Conservation (phyloP, 2,329 filamentous ascomycete species). For the Xylaria multiplex region DNA sequence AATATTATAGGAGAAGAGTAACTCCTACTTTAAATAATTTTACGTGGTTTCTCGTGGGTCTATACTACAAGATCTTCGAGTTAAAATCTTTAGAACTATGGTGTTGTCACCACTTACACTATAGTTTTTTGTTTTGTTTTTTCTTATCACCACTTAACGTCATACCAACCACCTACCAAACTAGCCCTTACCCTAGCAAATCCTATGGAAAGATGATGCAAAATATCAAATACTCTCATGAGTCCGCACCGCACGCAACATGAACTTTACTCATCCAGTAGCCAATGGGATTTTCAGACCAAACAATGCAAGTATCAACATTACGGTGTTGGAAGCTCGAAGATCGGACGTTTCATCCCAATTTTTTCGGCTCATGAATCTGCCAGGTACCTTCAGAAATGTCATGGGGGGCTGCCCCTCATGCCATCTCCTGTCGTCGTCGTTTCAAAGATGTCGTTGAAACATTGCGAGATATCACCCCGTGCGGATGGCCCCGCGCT, state of each 20-base stretch:
- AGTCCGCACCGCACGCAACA: not conserved
- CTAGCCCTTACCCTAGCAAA: not conserved
- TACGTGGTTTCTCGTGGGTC: not conserved
- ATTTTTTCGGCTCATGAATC: not conserved
- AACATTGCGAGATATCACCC: conserved; percentile 14
- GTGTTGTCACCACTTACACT: too few relatives aligned
- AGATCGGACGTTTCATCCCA: conserved; percentile 30
- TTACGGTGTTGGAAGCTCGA: not conserved
- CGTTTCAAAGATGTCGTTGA: conserved; percentile 29
- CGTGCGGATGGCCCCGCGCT: not conserved
- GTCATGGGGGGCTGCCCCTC: conserved; percentile 1
- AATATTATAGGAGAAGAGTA: not conserved
- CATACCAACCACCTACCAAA: not conserved
- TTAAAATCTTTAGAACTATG: not conserved
- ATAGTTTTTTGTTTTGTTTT: too few relatives aligned
- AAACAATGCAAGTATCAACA: not conserved
- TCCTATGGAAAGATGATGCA: not conserved
- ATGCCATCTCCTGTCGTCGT: conserved; percentile 15
- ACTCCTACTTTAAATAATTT: not conserved
- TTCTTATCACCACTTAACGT: not conserved
- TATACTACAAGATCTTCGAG: not conserved
- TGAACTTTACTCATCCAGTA: not conserved
- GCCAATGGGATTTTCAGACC: not conserved
- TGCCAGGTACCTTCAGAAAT: not conserved
- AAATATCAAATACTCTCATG: conserved; percentile 9